Evolutionary conservation across 2,329 filamentous ascomycete genomes (phyloP).

Genomic region (Pseudopithomyces maydicus): DNA sequence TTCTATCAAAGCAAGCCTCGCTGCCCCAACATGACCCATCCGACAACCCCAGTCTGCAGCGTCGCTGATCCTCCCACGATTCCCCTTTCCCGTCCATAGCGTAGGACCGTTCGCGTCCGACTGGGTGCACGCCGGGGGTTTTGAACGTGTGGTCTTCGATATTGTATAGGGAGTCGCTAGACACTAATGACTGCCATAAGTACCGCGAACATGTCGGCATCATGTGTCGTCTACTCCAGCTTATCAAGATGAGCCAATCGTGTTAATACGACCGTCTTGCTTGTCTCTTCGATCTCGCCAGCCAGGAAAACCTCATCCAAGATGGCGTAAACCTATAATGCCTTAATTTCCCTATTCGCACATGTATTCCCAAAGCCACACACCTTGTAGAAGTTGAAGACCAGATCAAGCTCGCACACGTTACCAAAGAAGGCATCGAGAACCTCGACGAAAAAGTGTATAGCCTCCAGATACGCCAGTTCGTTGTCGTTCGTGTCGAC

Average conservation of each 20-base stretch:
- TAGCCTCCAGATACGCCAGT: constrained; percentile 92
- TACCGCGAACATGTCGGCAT: no score
- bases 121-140: background rate
- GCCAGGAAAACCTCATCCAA: constrained; percentile 97
- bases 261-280: constrained; percentile 96
- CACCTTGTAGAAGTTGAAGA: constrained; percentile 74
- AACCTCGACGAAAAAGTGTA: constrained; percentile 99
- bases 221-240: constrained; percentile 66
- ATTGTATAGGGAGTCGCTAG: no score
- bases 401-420: constrained; percentile 94
- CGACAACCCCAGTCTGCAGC: no score
- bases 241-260: constrained; percentile 95
- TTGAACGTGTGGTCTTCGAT: no score
- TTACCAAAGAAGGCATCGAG: constrained; percentile 99
- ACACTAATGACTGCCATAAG: no score
- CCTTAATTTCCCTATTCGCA: constrained; percentile 14
- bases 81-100: no score
- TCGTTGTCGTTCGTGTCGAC: constrained; percentile 99
- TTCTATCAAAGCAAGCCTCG: no score
- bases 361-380: constrained; percentile 20
- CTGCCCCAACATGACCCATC: no score
- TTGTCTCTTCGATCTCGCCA: constrained; percentile 98
- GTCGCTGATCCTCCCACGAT: no score
- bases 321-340: constrained; percentile 83
- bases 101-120: no score